These are phyloP conservation scores for Boletales sp. DNA, from an alignment of 768 basidiomycete genomes.

Conservation along the genomic window DNA sequence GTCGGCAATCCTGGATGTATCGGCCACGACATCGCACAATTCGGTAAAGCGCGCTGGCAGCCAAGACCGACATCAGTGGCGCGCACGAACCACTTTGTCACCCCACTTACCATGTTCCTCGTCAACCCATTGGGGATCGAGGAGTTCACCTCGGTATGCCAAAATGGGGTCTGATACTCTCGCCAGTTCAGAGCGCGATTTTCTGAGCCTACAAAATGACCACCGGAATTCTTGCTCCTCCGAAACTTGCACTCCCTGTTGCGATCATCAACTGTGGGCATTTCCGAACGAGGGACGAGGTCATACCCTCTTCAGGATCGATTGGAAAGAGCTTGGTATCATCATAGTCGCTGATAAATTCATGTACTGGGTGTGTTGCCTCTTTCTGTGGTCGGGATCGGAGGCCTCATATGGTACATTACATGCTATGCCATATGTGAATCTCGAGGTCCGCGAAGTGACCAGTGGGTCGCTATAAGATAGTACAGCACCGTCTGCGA, in stretches of 20 bases:
- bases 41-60: conserved; percentile 5
- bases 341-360: conserved; percentile 24
- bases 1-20: conserved; percentile 4
- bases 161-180: background rate
- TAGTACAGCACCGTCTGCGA: conserved; percentile 45
- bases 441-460: conserved; percentile 38
- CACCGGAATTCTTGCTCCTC: too few species aligned
- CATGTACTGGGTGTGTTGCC: conserved; percentile 15
- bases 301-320: conserved; percentile 36
- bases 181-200: background rate
- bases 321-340: conserved; percentile 33
- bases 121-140: background rate
- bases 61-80: too few species aligned
- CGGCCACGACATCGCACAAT: conserved; percentile 9
- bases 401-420: conserved; percentile 21
- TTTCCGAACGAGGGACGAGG: too few species aligned
- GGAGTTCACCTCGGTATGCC: background rate
- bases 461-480: conserved; percentile 45
- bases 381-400: background rate
- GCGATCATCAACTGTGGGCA: too few species aligned
- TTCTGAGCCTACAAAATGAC: background rate
- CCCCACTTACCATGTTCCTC: background rate
- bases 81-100: too few species aligned
- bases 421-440: conserved; percentile 37
- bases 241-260: too few species aligned